A percentile compares a stretch with the other conserved stretches of the same genome.
Evolutionary conservation across 2,329 filamentous ascomycete genomes (phyloP).

Genomic region (Neodidymelliopsis sp.): DNA sequence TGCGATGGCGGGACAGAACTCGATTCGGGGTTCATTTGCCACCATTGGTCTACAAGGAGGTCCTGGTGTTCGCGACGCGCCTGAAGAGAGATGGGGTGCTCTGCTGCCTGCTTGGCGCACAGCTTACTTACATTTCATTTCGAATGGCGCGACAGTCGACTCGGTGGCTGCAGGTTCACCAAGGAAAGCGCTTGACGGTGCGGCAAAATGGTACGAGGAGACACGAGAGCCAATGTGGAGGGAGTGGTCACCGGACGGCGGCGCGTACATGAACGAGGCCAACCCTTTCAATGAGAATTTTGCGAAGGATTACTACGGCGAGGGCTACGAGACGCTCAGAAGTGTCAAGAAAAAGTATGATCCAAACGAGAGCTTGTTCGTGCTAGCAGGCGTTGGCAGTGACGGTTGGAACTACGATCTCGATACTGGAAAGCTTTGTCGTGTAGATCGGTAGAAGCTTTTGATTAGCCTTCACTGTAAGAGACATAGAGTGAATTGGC

Average conservation of each 20-base stretch:
- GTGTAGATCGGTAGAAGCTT: too few relatives aligned
- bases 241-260: conserved; percentile 20
- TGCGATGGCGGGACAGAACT: conserved; percentile 24
- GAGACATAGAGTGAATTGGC: too few relatives aligned
- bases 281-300: conserved; percentile 21
- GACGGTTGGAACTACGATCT: conserved; percentile 34
- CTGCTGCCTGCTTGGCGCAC: conserved; percentile 46
- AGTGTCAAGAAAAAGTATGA: conserved; percentile 22
- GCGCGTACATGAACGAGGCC: conserved; percentile 31
- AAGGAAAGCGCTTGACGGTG: conserved; percentile 12
- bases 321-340: conserved; percentile 10
- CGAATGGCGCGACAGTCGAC: conserved; percentile 27
- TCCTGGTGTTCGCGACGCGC: conserved; percentile 32
- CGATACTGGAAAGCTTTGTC: conserved; percentile 28
- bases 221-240: conserved; percentile 29
- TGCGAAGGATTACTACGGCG: conserved; percentile 25
- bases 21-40: conserved; percentile 29
- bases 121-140: conserved; percentile 43
- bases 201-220: conserved; percentile 25
- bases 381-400: conserved; percentile 30
- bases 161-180: conserved; percentile 12
- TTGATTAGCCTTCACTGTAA: too few relatives aligned
- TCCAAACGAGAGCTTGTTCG: conserved; percentile 27
- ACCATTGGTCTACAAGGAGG: conserved; percentile 40
- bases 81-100: conserved; percentile 31